Base-by-base conservation (phyloP, 768 basidiomycete genomes). In the Clathrus columnatus region DNA sequence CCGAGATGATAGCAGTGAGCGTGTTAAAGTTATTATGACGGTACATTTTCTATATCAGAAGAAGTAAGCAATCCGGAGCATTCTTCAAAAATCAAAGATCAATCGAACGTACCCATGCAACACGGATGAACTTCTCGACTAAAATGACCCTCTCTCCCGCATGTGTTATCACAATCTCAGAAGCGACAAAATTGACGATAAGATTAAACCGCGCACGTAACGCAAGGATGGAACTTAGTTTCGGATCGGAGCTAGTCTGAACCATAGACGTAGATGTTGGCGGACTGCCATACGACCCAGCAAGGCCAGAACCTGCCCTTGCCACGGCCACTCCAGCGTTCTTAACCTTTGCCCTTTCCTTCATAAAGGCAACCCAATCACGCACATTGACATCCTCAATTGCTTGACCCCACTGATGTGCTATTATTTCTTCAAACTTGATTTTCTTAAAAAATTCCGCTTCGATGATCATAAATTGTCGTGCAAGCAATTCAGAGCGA, bases 391-490 rank as follows among this genome's bases (percentile, higher is more conserved):
- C 76, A 52, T 81, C 67, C 27, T 75, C 84, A 54, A 79, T 74
- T 48, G 78, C 75, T 8, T 75, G 73, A 67, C 77, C 74, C 84
- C 84, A 86, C 36, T 86, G 82, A 32, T 59, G 56, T 58, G 82
- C 75, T 36, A 91, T 82, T n/a, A 92, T 75, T 63, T 95, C 92
- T 63, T 93, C 89, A 64, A 92, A 92, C 61, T 84, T 85, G 67
- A 95, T 77, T 11, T 80, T 78, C 67, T 87, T 82, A 66, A 92
- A 90, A 53, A 94, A 70, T 61, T 94, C 91, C 23, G 88, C 78
- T 60, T 95, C 91, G 60, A 95, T 91, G 77, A 91, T 84, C 6
- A 85, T 77, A 63, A 94, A 87, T 62, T 92, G 87, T 51, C 83
- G 76, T 1, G 86, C 86, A 29, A 96, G 67, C 4, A 69, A 69